Evolutionary conservation across 2,329 filamentous ascomycete species (phyloP), one percentile per base, ranked within the genome.

Genomic region (Aureobasidium sp.): DNA sequence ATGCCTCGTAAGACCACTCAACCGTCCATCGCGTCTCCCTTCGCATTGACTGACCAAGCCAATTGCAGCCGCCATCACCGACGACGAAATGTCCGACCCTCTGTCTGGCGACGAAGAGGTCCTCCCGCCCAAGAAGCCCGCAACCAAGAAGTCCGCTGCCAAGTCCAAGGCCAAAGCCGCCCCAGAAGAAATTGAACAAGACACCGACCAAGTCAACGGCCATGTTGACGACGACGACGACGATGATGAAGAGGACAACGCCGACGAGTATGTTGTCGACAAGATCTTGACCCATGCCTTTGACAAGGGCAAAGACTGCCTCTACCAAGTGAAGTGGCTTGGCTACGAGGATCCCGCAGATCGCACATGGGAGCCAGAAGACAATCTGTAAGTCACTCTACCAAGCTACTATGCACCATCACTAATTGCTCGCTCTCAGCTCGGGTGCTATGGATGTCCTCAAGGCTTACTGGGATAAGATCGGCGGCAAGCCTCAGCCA

Each of bases 301-400:
- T 48, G 78, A 82, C 41, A 78, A 82, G 41, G 76, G 82, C 57
- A 84, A 82, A 22, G 71, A 72, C 5, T 69, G 86, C 0, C 79
- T 80, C 51, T 91, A 88, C 69, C 80, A 87, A 57, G 88, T 94
- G 39, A 91, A 93, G 69, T 94, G 90, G 90, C 84, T 89, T 66
- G 89, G 89, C 3, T 94, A 87, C 65, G 84, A 89, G 0, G 82
- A 86, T 64, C 84, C 86, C 64, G 73, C 77, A 0, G 90, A 94
- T 67, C 75, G 84, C 69, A 94, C 90, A 0, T 93, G 89, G 89
- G 90, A 94, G 71, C 86, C 88, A 0, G 86, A 90, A 68, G 84
- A 85, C 12, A 92, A 91, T 67, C 76, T 90, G 83, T 86, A 74
- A 63, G 80, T 63, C 17, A 15, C 8, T 8, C 66, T 14, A 51